These are phyloP conservation scores for Hygrophoropsis aurantiaca DNA, from an alignment of 768 basidiomycete species.

Conservation along the genomic window DNA sequence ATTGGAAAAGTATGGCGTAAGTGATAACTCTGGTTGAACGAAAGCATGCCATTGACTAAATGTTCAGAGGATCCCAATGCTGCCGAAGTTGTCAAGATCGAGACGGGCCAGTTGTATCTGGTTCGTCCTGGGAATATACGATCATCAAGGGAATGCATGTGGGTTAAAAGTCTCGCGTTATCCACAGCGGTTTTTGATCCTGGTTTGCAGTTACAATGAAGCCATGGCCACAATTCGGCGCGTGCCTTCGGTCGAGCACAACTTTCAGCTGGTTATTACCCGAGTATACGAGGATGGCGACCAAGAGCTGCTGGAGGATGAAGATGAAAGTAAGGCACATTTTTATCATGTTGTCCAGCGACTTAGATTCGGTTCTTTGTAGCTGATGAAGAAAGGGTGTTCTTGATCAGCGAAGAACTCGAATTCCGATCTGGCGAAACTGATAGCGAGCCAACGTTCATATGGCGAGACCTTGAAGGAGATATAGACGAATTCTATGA, in stretches of 20 bases:
- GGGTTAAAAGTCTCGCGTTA: slow-evolving; percentile 30
- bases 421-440: slow-evolving; percentile 77
- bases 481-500: slow-evolving; percentile 94
- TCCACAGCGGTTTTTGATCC: neutral
- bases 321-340: slow-evolving; percentile 74
- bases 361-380: slow-evolving; percentile 10
- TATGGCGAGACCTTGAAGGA: slow-evolving; percentile 90
- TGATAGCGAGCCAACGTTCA: slow-evolving; percentile 77
- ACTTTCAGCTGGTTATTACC: slow-evolving; percentile 92
- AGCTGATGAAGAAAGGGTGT: slow-evolving; percentile 95
- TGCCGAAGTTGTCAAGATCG: slow-evolving; percentile 92
- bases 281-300: slow-evolving; percentile 97
- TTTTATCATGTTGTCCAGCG: neutral
- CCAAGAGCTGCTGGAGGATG: slow-evolving; percentile 91
- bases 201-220: slow-evolving; percentile 76
- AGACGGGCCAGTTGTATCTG: slow-evolving; percentile 87
- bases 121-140: slow-evolving; percentile 90
- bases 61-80: slow-evolving; percentile 86
- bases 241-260: slow-evolving; percentile 71
- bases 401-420: slow-evolving; percentile 88
- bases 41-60: slow-evolving; percentile 21
- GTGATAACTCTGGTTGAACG: slow-evolving; percentile 34
- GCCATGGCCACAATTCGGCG: slow-evolving; percentile 93
- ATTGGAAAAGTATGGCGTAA: slow-evolving; percentile 94
- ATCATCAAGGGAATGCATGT: slow-evolving; percentile 97